Conservation (phyloP, 345 rosid genomes). For the Raphanus raphanistrum region DNA sequence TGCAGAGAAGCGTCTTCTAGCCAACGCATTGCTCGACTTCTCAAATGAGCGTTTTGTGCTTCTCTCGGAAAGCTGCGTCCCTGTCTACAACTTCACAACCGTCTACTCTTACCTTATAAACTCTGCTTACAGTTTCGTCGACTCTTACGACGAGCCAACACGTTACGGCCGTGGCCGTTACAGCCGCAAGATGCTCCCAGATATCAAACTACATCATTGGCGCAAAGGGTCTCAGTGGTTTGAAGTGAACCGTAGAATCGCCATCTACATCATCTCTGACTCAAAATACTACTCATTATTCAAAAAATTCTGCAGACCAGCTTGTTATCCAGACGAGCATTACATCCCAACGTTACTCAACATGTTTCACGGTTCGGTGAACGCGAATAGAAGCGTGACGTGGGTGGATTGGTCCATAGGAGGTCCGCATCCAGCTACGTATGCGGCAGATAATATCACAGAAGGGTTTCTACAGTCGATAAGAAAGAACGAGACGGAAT, state of each 20-base stretch:
- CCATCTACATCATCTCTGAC: conserved; percentile 65
- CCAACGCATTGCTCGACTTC: conserved; percentile 84
- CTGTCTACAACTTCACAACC: conserved; percentile 71
- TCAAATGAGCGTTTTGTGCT: conserved; percentile 87
- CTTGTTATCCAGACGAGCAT: conserved; percentile 95
- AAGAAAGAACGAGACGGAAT: conserved; percentile 60
- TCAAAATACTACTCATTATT: conserved; percentile 64
- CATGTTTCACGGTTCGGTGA: conserved; percentile 73
- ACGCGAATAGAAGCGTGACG: conserved; percentile 73
- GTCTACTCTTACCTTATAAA: conserved; percentile 73
- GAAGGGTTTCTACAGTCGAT: conserved; percentile 62
- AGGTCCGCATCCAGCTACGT: conserved; percentile 85
- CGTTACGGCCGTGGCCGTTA: conserved; percentile 94
- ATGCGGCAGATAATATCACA: conserved; percentile 52
- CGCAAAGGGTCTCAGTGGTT: conserved; percentile 97
- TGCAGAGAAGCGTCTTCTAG: conserved; percentile 89
- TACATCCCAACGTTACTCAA: conserved; percentile 79
- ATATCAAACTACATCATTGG: conserved; percentile 79
- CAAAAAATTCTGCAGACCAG: conserved; percentile 75
- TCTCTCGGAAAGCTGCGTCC: conserved; percentile 96
- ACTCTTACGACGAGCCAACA: conserved; percentile 83
- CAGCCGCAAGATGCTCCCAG: conserved; percentile 80
- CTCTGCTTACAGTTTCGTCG: conserved; percentile 77
- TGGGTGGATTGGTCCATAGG: conserved; percentile 94
- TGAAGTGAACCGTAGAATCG: conserved; percentile 71